Evolutionary conservation across 768 basidiomycete species (phyloP).

Genomic region (Lactifluus pinguis): DNA sequence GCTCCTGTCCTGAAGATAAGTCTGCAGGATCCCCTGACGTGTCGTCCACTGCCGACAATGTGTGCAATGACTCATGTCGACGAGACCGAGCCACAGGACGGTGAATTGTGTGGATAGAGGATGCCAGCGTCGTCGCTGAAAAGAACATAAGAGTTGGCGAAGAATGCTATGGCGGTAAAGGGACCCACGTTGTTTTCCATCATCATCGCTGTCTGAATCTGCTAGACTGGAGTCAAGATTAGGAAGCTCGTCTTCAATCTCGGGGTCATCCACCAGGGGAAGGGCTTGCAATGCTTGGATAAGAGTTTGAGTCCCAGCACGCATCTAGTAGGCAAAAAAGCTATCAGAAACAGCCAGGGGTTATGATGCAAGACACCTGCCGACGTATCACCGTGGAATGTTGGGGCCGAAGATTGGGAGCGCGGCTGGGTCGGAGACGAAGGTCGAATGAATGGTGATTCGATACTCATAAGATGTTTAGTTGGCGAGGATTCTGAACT

Average conservation of each 20-base stretch:
- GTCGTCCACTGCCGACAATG: constrained; percentile 13
- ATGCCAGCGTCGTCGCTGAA: constrained; percentile 50
- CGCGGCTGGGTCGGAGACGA: constrained; percentile 49
- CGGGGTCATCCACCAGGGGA: constrained; percentile 63
- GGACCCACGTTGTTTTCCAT: constrained; percentile 31
- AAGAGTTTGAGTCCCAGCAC: constrained; percentile 78
- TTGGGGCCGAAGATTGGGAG: constrained; percentile 36
- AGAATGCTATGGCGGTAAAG: background rate
- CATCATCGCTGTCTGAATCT: constrained; percentile 62
- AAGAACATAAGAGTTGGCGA: background rate
- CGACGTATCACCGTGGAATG: constrained; percentile 63
- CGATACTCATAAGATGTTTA: constrained; percentile 30
- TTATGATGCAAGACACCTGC: constrained; percentile 35
- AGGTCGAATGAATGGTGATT: constrained; percentile 65
- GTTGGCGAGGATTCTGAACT: constrained; percentile 3
- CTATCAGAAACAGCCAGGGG: constrained; percentile 4
- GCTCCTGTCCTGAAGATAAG: background rate
- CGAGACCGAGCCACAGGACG: constrained; percentile 67
- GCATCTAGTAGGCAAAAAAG: constrained; percentile 52
- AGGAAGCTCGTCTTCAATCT: constrained; percentile 56
- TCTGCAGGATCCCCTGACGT: constrained; percentile 13
- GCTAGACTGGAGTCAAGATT: constrained; percentile 32
- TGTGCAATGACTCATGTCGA: constrained; percentile 27
- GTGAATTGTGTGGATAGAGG: constrained; percentile 84
- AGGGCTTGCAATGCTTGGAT: constrained; percentile 84